Evolutionary conservation across 1,284 basidiomycete genomes (phyloP).

Genomic region (Crepidotus sp.): DNA sequence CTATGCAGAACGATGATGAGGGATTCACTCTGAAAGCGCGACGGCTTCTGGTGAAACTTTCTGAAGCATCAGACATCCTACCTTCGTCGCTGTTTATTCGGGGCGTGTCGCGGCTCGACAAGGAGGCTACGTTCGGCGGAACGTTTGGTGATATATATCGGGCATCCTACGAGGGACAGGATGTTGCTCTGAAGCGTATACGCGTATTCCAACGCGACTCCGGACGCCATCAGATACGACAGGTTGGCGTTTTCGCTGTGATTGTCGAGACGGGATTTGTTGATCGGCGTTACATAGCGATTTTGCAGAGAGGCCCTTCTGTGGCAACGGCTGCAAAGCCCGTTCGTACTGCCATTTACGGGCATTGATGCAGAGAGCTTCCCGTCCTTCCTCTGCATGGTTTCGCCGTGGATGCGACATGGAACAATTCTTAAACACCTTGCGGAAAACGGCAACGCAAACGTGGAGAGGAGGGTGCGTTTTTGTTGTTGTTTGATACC

Average conservation of each 20-base stretch:
- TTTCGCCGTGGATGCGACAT: conserved; percentile 30
- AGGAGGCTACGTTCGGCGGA: conserved; percentile 15
- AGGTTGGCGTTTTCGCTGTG: not conserved
- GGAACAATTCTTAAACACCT: conserved; percentile 28
- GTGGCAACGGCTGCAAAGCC: conserved; percentile 25
- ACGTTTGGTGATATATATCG: conserved; percentile 16
- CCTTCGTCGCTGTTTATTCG: conserved; percentile 14
- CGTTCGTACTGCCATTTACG: conserved; percentile 26
- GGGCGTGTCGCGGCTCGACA: conserved; percentile 11
- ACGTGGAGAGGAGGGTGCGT: conserved; percentile 20
- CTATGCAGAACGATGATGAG: conserved; percentile 2
- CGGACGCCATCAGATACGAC: conserved; percentile 10
- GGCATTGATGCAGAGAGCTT: conserved; percentile 21
- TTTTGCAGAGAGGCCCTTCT: conserved; percentile 22
- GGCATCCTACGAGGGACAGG: conserved; percentile 4
- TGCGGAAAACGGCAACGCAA: conserved; percentile 17
- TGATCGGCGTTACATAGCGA: conserved; percentile 6
- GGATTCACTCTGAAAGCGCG: conserved; percentile 13
- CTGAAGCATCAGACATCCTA: conserved; percentile 13
- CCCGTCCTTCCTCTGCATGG: conserved; percentile 24
- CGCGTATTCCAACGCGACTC: conserved; percentile 15
- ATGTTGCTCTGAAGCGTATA: conserved; percentile 17
- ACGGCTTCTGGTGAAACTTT: conserved; percentile 16
- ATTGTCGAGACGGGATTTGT: too few relatives aligned
- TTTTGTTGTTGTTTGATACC: not conserved